Conservation (phyloP, 768 basidiomycete species). For the Mrakia gelida region DNA sequence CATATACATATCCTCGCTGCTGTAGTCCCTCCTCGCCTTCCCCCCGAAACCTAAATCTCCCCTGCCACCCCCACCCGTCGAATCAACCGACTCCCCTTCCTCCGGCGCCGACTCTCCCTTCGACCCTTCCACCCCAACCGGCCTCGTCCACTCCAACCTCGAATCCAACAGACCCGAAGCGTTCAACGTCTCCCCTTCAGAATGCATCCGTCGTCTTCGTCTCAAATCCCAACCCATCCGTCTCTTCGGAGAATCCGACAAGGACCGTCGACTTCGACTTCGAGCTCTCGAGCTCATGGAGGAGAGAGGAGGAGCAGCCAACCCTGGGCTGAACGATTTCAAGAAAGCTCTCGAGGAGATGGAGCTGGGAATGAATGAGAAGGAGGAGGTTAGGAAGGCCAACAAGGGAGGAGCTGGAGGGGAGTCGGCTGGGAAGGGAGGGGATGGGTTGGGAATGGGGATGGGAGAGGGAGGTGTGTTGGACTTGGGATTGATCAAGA, state of each 20-base stretch:
- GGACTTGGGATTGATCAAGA: conserved; percentile 76
- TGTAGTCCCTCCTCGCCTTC: conserved; percentile 21
- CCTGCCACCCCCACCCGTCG: conserved; percentile 35
- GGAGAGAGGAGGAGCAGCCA: conserved; percentile 49
- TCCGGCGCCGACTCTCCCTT: conserved; percentile 45
- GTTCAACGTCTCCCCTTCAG: conserved; percentile 91
- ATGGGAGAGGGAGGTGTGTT: conserved; percentile 54
- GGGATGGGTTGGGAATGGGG: conserved; percentile 38
- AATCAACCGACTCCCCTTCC: conserved; percentile 48
- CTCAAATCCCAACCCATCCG: conserved; percentile 90
- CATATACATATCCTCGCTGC: neutral
- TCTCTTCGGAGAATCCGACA: conserved; percentile 91
- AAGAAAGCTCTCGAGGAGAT: conserved; percentile 50
- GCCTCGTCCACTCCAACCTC: conserved; percentile 27
- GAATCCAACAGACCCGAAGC: conserved; percentile 36
- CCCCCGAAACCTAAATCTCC: conserved; percentile 32
- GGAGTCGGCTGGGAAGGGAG: conserved; percentile 43
- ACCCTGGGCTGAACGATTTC: conserved; percentile 79
- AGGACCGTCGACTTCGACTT: conserved; percentile 81
- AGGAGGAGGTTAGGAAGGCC: conserved; percentile 45
- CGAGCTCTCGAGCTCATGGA: conserved; percentile 94
- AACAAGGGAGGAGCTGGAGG: conserved; percentile 33
- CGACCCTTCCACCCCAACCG: conserved; percentile 41
- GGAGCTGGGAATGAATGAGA: conserved; percentile 55
- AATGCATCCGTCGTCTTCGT: conserved; percentile 81